phyloP scores from a whole-genome alignment of 2,329 filamentous ascomycete genomes.

The Colletotrichum euphorbiae region DNA sequence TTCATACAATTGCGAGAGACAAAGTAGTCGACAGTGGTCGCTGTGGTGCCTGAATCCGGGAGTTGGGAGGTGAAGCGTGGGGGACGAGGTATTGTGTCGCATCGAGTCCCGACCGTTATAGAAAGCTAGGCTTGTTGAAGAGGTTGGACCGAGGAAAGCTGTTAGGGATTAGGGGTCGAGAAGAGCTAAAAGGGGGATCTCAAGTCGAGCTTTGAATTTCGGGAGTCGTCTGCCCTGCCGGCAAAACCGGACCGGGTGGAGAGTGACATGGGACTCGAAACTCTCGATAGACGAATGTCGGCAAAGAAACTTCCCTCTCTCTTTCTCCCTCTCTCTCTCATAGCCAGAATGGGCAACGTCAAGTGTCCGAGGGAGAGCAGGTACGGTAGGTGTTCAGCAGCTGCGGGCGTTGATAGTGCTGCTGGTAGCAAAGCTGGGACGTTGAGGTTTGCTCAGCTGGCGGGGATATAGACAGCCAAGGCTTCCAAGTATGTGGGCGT shows the following conservation, averaged over 20 bases:
- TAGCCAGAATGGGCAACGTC: too few species aligned
- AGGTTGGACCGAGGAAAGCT: constrained; percentile 5
- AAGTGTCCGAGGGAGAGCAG: too few species aligned
- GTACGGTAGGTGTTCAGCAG: too few species aligned
- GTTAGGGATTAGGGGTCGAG: constrained; percentile 4
- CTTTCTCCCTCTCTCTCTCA: too few species aligned
- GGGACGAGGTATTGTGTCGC: background rate
- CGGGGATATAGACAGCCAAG: too few species aligned
- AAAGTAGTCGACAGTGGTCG: background rate
- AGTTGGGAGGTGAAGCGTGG: background rate
- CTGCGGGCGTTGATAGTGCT: too few species aligned
- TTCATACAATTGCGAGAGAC: background rate
- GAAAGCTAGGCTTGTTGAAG: constrained; percentile 28
- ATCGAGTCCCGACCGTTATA: background rate
- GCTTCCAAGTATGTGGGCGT: too few species aligned
- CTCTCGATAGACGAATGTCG: background rate
- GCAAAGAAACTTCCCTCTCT: too few species aligned
- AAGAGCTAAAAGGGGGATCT: constrained; percentile 10
- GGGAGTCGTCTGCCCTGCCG: constrained; percentile 7
- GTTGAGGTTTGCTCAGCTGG: too few species aligned
- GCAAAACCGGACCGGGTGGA: constrained; percentile 16
- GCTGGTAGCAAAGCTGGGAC: too few species aligned
- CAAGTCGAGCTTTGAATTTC: constrained; percentile 8
- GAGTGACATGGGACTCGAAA: background rate
- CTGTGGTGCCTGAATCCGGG: constrained; percentile 1